Base-by-base conservation (phyloP, 225 moss, liverwort and hornwort genomes). In the Pseudisothecium myosuroides region DNA sequence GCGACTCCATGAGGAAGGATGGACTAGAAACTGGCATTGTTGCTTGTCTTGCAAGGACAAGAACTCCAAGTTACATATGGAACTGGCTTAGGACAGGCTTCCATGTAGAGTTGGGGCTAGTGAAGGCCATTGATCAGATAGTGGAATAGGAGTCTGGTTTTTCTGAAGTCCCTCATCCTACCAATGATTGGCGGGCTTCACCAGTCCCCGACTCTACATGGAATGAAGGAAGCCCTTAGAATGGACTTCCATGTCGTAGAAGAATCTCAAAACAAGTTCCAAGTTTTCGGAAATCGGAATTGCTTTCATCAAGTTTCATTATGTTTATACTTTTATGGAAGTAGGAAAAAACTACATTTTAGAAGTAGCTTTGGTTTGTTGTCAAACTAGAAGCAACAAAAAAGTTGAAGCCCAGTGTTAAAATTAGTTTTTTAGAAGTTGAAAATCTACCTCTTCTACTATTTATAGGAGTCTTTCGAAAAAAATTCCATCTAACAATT, bases 251-350 rank as follows among this genome's bases (percentile, higher is more conserved):
- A 39, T 21, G 4, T 0, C 39, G 1, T 49, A 72, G 5, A 0
- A 71, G 1, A 72, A 72, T 27, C 16, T 72, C 16, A 72, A 43
- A 72, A 27, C 3, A 27, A 72, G 27, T 72, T 72, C 43, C 10
- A 28, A 43, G 10, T 45, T 43, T 43, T 28, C 0, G 0, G 0
- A 1, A 27, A 16, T 26, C 2, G 5, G 1, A 45, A 28, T 45
- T 43, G 17, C 2, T 43, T 23, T 41, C 2, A 3, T 8, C 1
- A 26, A 71, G 14, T 71, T 71, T 71, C 43, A 27, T 14, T 6
- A 45, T 27, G 3, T 43, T 45, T 72, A 28, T 6, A 72, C 9
- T 45, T 17, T 28, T 27, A 43, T 9, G 0, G 8, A 72, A 43
- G 17, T 43, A 27, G 10, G 17, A n/a, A n/a, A n/a, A n/a, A n/a